Conservation (phyloP, 2,329 filamentous ascomycete species). For the Lachnellula suecica region DNA sequence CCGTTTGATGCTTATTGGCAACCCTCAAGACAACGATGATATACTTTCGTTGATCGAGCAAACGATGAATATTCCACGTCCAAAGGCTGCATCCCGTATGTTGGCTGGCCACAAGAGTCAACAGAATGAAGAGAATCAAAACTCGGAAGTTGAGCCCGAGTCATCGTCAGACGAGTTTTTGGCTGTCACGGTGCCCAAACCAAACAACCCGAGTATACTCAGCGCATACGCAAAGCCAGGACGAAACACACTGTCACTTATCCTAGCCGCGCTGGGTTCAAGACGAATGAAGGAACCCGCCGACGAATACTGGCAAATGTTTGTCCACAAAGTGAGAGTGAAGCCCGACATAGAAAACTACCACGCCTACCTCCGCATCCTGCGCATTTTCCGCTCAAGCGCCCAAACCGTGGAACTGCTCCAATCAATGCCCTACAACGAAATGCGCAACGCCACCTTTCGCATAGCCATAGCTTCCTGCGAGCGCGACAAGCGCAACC, state of each 20-base stretch:
- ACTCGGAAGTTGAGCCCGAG: not conserved
- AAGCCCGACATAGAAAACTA: slow-evolving; percentile 72
- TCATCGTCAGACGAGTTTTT: slow-evolving; percentile 8
- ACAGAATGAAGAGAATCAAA: not conserved
- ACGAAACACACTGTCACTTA: slow-evolving; percentile 63
- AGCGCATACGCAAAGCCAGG: slow-evolving; percentile 44
- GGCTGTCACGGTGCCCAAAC: slow-evolving; percentile 15
- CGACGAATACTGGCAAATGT: slow-evolving; percentile 74
- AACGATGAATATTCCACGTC: slow-evolving; percentile 71
- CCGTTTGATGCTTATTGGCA: slow-evolving; percentile 67
- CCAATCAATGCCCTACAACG: slow-evolving; percentile 46
- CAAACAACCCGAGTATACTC: no score
- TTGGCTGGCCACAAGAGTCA: slow-evolving; percentile 10
- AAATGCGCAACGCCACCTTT: slow-evolving; percentile 56
- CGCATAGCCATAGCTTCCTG: slow-evolving; percentile 74
- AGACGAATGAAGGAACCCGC: slow-evolving; percentile 61
- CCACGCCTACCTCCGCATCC: slow-evolving; percentile 64
- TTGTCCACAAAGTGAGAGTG: slow-evolving; percentile 63
- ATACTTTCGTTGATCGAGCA: slow-evolving; percentile 77
- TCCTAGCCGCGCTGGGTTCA: slow-evolving; percentile 63
- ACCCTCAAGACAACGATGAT: slow-evolving; percentile 64
- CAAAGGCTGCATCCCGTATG: slow-evolving; percentile 11
- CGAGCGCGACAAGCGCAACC: slow-evolving; percentile 73
- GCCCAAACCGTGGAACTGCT: slow-evolving; percentile 60
- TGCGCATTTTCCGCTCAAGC: slow-evolving; percentile 67